A percentile compares a stretch with the other conserved stretches of the same genome.
phyloP scores from a whole-genome alignment of 2,329 filamentous ascomycete species.

The Periconia sp. region DNA sequence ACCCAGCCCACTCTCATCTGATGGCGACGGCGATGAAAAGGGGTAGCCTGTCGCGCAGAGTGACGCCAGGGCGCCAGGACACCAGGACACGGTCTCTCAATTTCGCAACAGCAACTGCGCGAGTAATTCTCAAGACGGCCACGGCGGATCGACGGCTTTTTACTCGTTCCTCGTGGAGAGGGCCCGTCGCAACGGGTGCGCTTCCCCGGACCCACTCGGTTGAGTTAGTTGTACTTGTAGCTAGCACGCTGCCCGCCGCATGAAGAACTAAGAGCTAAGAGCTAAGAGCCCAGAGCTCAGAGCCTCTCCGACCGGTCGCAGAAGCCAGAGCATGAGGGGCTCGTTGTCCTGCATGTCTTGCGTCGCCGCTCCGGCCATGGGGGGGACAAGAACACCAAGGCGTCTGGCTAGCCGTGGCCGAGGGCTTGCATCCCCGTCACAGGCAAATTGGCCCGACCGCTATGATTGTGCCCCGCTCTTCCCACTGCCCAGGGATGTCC shows the following conservation, averaged over 20 bases:
- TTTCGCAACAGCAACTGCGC: constrained; percentile 26
- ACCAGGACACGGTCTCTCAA: constrained; percentile 24
- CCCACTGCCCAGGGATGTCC: constrained; percentile 16
- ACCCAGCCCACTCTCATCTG: constrained; percentile 1
- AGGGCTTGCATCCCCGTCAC: constrained; percentile 12
- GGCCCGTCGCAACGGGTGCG: constrained; percentile 40
- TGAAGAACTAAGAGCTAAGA: too few species aligned
- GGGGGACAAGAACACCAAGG: not conserved
- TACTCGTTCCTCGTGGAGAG: constrained; percentile 42
- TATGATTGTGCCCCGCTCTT: constrained; percentile 25
- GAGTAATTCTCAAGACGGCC: constrained; percentile 34
- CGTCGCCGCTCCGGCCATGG: constrained; percentile 1
- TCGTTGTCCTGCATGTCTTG: constrained; percentile 4
- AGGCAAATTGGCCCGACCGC: constrained; percentile 15
- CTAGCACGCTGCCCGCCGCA: too few species aligned
- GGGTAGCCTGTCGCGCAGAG: constrained; percentile 21
- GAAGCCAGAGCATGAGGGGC: too few species aligned
- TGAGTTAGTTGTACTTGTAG: too few species aligned
- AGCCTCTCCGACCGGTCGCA: too few species aligned
- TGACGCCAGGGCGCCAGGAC: constrained; percentile 18
- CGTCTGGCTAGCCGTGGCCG: too few species aligned
- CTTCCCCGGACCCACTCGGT: constrained; percentile 49
- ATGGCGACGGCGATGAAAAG: constrained; percentile 36
- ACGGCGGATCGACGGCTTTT: constrained; percentile 34
- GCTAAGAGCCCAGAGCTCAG: too few species aligned